phyloP scores from a whole-genome alignment of 805 yeast genomes.

The Alloascoidea hylecoeti region DNA sequence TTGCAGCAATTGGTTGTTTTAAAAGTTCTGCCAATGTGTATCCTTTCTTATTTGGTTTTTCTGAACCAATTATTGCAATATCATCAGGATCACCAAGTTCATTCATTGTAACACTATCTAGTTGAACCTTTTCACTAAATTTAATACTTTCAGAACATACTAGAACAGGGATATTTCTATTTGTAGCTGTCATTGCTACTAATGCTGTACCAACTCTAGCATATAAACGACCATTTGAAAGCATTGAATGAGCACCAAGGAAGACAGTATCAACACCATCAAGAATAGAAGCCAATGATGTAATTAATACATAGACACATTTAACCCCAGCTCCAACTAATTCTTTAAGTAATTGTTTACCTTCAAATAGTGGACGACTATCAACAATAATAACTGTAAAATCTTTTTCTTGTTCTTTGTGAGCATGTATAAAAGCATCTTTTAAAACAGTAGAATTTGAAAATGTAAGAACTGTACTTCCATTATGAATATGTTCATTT shows the following conservation, averaged over 20 bases:
- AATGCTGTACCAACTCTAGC: slow-evolving; percentile 93
- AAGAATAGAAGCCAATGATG: slow-evolving; percentile 66
- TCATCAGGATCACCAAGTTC: slow-evolving; percentile 78
- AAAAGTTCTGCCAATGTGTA: slow-evolving; percentile 53
- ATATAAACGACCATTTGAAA: slow-evolving; percentile 85
- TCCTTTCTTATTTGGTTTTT: slow-evolving; percentile 42
- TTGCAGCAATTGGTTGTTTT: slow-evolving; percentile 22
- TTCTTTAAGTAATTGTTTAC: slow-evolving; percentile 57
- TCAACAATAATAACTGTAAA: slow-evolving; percentile 83
- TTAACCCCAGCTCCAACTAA: slow-evolving; percentile 53
- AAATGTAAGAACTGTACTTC: slow-evolving; percentile 71
- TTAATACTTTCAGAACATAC: slow-evolving; percentile 94
- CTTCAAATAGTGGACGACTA: slow-evolving; percentile 90
- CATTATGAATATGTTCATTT: slow-evolving; percentile 57
- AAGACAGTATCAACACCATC: slow-evolving; percentile 84
- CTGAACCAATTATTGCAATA: slow-evolving; percentile 34
- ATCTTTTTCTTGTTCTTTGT: slow-evolving; percentile 37
- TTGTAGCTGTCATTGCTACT: slow-evolving; percentile 82
- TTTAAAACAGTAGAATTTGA: slow-evolving; percentile 80
- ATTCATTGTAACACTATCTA: slow-evolving; percentile 89
- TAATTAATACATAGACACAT: slow-evolving; percentile 66
- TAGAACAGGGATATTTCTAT: slow-evolving; percentile 82
- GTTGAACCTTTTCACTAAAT: slow-evolving; percentile 88
- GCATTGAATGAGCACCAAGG: slow-evolving; percentile 94
- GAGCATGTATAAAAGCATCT: slow-evolving; percentile 53